Base-by-base conservation (phyloP, 2,329 filamentous ascomycete genomes). In the Chaetomium globosum region DNA sequence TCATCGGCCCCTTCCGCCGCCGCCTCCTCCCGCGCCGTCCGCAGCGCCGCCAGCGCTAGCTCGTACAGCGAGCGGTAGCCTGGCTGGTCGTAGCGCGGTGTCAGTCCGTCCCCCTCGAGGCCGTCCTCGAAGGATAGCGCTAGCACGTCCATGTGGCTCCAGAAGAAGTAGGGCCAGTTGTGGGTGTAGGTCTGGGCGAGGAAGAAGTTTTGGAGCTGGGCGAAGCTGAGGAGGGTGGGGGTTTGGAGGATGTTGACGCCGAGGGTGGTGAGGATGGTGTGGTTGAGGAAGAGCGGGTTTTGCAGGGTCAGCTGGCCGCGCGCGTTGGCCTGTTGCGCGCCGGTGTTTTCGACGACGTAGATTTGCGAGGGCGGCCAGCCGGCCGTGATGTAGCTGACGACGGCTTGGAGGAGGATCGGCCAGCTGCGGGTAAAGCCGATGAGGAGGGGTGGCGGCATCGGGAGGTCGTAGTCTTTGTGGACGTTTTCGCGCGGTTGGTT, bases 351-450 rank as follows among this genome's bases (percentile, higher is more conserved):
- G 31, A 87, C 74, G 1, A 87, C 81, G 67, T 83, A 83, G 65
- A 87, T 86, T 67, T 86, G 80, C 23, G 77, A 76, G 0, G 82
- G 74, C 1, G 84, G 85, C 84, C 85, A 87, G 57, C 85, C 85
- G 2, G 83, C 82, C 0, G 84, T 82, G 67, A 87, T 81, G 73
- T 87, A 87, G 12, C 79, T 81, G 10, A 85, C 79, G 1, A 87
- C 80, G 3, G 80, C 77, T 74, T 87, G 85, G 16, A 84, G 78
- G 1, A 87, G 77, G 64, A 87, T 75, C 2, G 80, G 80, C 80
- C 81, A 85, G 63, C 81, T 81, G 39, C 83, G 78, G 0, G 84
- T 85, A 75, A 87, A 87, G n/a, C 84, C 82, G 66, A 87, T 85
- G 57, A 87, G 77, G 9, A 87, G 78, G 2, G 85, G 83, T 3